phyloP scores from a whole-genome alignment of 176 grass and related monocot species.

The Carex parvula region DNA sequence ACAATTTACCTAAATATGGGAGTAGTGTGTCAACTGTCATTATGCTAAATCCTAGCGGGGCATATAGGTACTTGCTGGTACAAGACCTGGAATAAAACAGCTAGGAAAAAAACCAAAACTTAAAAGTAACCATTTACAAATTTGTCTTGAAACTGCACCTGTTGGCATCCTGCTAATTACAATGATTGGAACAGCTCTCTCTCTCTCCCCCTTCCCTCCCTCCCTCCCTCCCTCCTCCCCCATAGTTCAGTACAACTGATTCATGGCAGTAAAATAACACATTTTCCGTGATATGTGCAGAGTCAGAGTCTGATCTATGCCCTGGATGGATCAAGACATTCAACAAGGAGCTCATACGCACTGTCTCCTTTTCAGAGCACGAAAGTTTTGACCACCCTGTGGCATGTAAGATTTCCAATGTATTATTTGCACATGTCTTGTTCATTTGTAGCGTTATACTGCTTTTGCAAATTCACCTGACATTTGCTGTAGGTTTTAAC shows the following conservation, averaged over 20 bases:
- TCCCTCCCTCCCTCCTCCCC: neutral
- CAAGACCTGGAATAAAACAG: neutral
- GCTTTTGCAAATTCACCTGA: neutral
- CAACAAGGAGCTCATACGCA: slow-evolving; percentile 79
- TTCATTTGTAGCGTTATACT: slow-evolving; percentile 1
- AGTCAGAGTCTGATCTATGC: slow-evolving; percentile 76
- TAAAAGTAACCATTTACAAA: neutral
- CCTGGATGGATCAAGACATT: slow-evolving; percentile 91
- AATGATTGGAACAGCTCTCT: neutral
- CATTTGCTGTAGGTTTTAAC: neutral
- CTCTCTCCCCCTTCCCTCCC: neutral
- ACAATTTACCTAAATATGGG: neutral
- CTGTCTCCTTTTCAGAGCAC: slow-evolving; percentile 86
- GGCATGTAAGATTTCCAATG: slow-evolving; percentile 69
- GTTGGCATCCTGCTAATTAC: neutral
- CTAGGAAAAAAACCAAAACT: no score
- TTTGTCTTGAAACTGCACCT: neutral
- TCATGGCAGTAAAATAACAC: neutral
- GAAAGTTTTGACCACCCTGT: slow-evolving; percentile 96
- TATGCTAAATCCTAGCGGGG: neutral
- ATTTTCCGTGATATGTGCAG: slow-evolving; percentile 33
- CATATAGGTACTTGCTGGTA: neutral
- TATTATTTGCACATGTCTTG: slow-evolving; percentile 10
- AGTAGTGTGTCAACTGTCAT: neutral
- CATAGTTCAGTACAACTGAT: neutral